phyloP scores from a whole-genome alignment of 306 rosid genomes.

The Rosa rugosa region DNA sequence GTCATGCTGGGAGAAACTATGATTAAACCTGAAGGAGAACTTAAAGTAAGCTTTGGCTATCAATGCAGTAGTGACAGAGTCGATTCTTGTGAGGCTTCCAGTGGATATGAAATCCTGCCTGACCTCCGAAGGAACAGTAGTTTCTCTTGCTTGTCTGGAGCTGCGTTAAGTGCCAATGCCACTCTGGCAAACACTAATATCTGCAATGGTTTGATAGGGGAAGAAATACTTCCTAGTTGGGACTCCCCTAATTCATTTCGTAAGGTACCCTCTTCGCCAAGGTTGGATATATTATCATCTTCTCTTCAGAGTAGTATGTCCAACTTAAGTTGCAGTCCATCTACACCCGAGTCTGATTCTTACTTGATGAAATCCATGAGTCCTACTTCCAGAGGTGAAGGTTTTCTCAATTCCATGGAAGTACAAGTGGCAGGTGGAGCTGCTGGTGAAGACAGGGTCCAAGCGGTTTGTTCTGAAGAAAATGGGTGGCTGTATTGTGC shows the following conservation, averaged over 20 bases:
- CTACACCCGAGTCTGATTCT: conserved; percentile 69
- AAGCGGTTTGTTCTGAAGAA: conserved; percentile 98
- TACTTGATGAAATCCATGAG: conserved; percentile 48
- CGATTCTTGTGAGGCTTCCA: conserved; percentile 37
- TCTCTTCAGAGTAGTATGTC: conserved; percentile 79
- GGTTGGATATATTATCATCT: conserved; percentile 73
- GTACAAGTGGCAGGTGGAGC: conserved; percentile 99
- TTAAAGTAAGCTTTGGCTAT: conserved; percentile 92
- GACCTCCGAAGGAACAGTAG: conserved; percentile 73
- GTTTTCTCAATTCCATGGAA: conserved; percentile 75
- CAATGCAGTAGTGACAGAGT: conserved; percentile 61
- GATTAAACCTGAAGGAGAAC: conserved; percentile 68
- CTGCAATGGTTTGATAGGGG: conserved; percentile 90
- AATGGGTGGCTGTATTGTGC: conserved; percentile 97
- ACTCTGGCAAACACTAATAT: conserved; percentile 94
- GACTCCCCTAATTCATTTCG: conserved; percentile 96
- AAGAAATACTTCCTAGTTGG: conserved; percentile 90
- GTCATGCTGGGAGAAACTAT: conserved; percentile 42
- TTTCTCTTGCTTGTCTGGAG: conserved; percentile 97
- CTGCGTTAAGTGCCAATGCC: conserved; percentile 94
- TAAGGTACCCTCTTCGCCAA: conserved; percentile 78
- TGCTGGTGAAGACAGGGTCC: conserved; percentile 99
- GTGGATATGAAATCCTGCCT: conserved; percentile 40
- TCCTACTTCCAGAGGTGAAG: conserved; percentile 64
- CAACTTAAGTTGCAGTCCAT: conserved; percentile 82